A percentile compares a stretch with the other conserved stretches of the same genome.
phyloP scores from a whole-genome alignment of 2,329 filamentous ascomycete species.

The Biscogniauxia marginata region DNA sequence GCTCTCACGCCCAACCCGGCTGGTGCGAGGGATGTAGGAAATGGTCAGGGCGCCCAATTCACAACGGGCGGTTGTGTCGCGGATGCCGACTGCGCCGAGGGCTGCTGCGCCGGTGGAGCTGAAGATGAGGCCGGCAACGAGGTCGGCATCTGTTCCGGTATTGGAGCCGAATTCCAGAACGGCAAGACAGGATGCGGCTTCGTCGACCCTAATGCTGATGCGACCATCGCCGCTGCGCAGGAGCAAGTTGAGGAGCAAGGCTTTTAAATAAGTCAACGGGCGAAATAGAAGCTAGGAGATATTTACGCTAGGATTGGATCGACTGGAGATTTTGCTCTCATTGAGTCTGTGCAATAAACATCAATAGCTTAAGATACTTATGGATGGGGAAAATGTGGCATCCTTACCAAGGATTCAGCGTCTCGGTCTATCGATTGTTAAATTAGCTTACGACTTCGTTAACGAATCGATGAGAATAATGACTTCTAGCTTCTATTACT shows the following conservation, averaged over 20 bases:
- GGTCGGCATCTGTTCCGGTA: slow-evolving; percentile 36
- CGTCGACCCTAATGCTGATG: slow-evolving; percentile 33
- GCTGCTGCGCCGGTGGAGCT: slow-evolving; percentile 33
- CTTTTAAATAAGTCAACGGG: slow-evolving; percentile 25
- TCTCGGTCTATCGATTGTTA: not conserved
- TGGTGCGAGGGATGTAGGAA: slow-evolving; percentile 35
- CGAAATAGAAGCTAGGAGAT: not conserved
- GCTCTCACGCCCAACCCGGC: slow-evolving; percentile 36
- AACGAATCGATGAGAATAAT: not conserved
- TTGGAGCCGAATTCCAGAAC: slow-evolving; percentile 35
- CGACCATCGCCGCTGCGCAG: slow-evolving; percentile 31
- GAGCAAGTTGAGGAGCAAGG: slow-evolving; percentile 35
- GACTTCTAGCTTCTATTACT: not conserved
- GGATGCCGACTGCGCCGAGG: slow-evolving; percentile 35
- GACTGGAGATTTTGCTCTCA: too few species aligned
- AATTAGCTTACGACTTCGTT: not conserved
- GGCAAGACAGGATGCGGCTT: slow-evolving; percentile 39
- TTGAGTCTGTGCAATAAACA: too few species aligned
- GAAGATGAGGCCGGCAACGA: slow-evolving; percentile 24
- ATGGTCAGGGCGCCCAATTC: slow-evolving; percentile 35
- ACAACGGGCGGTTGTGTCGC: slow-evolving; percentile 38
- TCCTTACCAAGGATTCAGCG: not conserved
- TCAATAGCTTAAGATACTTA: too few species aligned
- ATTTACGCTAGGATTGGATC: not conserved
- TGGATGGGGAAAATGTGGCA: not conserved